A percentile compares a stretch with the other conserved stretches of the same genome.
Conservation (phyloP, 225 moss, liverwort and hornwort genomes). For the Ulota crispa region DNA sequence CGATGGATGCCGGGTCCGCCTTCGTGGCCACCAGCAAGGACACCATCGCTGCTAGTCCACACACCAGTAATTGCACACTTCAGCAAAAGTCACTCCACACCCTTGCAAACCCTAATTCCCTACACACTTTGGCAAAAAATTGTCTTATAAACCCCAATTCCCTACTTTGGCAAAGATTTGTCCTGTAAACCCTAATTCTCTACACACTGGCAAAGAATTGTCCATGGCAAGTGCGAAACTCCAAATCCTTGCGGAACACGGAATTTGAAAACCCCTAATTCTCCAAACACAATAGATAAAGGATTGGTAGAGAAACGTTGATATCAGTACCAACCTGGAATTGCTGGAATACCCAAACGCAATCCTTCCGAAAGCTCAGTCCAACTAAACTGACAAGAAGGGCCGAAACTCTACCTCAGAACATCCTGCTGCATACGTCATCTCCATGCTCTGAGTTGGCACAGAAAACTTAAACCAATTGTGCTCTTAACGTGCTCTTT, state of each 20-base stretch:
- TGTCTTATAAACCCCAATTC: background rate
- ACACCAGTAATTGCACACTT: background rate
- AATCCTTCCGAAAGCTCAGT: background rate
- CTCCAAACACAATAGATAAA: background rate
- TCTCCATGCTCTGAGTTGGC: background rate
- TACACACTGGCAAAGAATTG: background rate
- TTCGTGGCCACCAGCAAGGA: conserved; percentile 80
- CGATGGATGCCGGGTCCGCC: conserved; percentile 83
- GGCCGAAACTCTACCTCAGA: background rate
- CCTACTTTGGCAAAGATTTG: background rate
- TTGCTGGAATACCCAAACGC: background rate
- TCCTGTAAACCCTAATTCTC: background rate
- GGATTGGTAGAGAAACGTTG: background rate
- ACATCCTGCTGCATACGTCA: background rate
- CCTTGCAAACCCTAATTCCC: background rate
- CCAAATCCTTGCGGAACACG: background rate
- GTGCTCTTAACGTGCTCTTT: too few relatives aligned
- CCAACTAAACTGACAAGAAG: background rate
- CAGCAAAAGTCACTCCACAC: background rate
- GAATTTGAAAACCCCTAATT: background rate
- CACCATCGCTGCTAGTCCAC: conserved; percentile 59
- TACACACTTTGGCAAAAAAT: background rate
- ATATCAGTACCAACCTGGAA: conserved; percentile 1
- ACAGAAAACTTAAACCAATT: too few relatives aligned
- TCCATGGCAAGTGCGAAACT: background rate